Evolutionary conservation across 805 yeast species (phyloP).

Genomic region (Yarrowia phangngaensis): DNA sequence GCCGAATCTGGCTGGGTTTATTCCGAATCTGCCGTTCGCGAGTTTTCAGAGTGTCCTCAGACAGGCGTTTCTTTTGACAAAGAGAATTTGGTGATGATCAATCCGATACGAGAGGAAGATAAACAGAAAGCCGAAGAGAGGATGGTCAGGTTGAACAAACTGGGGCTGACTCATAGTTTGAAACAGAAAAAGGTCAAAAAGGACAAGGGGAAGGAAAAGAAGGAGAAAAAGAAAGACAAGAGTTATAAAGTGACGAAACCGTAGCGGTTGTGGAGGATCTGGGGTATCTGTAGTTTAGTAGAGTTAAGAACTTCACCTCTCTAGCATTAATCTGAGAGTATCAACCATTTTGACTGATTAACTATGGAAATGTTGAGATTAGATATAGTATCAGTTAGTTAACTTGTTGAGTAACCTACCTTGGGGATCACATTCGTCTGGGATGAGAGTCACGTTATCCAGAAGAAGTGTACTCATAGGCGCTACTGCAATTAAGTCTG

Average conservation of each 20-base stretch:
- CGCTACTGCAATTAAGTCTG: constrained; percentile 82
- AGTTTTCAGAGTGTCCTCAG: constrained; percentile 24
- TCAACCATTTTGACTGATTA: too few relatives aligned
- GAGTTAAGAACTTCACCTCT: too few relatives aligned
- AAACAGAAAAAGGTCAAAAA: constrained; percentile 27
- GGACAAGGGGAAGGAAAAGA: constrained; percentile 11
- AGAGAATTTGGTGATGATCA: constrained; percentile 31
- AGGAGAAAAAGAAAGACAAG: constrained; percentile 13
- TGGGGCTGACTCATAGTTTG: constrained; percentile 31
- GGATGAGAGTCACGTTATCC: constrained; percentile 72
- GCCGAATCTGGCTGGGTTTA: constrained; percentile 38
- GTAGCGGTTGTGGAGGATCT: background rate
- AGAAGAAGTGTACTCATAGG: constrained; percentile 72
- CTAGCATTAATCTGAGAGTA: too few relatives aligned
- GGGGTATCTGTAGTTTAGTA: too few relatives aligned
- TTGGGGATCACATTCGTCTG: too few relatives aligned
- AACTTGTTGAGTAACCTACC: too few relatives aligned
- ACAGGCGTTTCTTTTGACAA: background rate
- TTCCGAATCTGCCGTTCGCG: constrained; percentile 31
- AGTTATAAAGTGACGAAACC: constrained; percentile 7
- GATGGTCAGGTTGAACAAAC: constrained; percentile 26
- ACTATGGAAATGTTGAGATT: too few relatives aligned
- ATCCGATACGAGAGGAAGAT: constrained; percentile 30
- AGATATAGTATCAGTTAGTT: too few relatives aligned
- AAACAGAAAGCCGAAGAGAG: constrained; percentile 29